A percentile compares a stretch with the other conserved stretches of the same genome.
phyloP scores from a whole-genome alignment of 768 basidiomycete species.

The Termitomyces sp. region DNA sequence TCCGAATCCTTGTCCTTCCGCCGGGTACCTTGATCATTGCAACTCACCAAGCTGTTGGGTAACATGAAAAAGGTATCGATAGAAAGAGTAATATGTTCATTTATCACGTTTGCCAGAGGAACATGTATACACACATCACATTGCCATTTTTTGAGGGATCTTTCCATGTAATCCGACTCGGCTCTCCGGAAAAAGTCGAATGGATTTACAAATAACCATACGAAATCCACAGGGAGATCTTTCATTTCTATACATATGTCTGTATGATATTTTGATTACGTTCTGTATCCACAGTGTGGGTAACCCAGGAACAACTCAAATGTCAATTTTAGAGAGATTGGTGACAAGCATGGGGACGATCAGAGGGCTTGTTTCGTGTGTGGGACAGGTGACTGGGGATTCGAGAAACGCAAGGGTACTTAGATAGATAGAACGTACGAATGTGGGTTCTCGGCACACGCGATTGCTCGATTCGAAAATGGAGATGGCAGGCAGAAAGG shows the following conservation, averaged over 20 bases:
- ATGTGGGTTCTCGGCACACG: conserved; percentile 14
- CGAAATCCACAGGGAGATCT: not conserved
- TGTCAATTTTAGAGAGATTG: not conserved
- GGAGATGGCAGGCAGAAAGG: conserved; percentile 14
- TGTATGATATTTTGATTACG: too few relatives aligned
- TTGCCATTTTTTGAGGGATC: too few relatives aligned
- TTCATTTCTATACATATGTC: not conserved
- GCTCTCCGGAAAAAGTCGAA: too few relatives aligned
- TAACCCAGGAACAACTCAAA: not conserved
- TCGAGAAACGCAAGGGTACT: not conserved
- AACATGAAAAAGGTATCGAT: too few relatives aligned
- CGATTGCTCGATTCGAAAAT: conserved; percentile 13
- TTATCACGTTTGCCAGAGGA: too few relatives aligned
- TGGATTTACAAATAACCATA: too few relatives aligned
- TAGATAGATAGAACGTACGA: not conserved
- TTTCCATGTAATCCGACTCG: too few relatives aligned
- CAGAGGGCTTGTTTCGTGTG: not conserved
- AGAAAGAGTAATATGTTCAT: too few relatives aligned
- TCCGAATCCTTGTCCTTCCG: too few relatives aligned
- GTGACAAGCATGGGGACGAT: not conserved
- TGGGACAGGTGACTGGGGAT: not conserved
- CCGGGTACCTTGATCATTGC: not conserved
- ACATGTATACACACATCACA: too few relatives aligned
- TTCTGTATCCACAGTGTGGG: not conserved
- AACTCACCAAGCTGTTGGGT: too few relatives aligned